These are phyloP conservation scores for Lodderomyces parapsilosis DNA, from an alignment of 1,139 yeast species.

Conservation along the genomic window DNA sequence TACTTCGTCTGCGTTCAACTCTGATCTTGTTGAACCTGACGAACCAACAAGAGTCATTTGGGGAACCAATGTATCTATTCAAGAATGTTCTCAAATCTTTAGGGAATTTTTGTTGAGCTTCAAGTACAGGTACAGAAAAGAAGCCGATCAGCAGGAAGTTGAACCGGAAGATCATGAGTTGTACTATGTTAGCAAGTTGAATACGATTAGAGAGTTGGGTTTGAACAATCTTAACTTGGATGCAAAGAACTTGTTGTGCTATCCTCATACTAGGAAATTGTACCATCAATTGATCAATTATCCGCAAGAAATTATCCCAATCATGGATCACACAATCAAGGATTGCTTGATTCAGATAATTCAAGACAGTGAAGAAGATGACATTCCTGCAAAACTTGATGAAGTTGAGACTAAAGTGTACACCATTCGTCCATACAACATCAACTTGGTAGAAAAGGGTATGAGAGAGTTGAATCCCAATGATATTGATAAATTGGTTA, in stretches of 20 bases:
- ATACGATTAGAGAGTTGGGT: constrained; percentile 75
- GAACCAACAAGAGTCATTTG: constrained; percentile 90
- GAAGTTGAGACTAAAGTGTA: constrained; percentile 80
- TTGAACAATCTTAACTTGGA: constrained; percentile 83
- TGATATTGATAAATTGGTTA: constrained; percentile 90
- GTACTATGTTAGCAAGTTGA: constrained; percentile 71
- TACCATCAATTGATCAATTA: constrained; percentile 85
- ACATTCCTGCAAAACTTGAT: constrained; percentile 38
- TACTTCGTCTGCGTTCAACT: constrained; percentile 29
- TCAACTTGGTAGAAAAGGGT: constrained; percentile 64
- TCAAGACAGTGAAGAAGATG: constrained; percentile 49
- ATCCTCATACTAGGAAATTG: constrained; percentile 71
- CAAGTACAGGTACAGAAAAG: constrained; percentile 72
- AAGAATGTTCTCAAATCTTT: constrained; percentile 77
- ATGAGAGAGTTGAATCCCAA: constrained; percentile 95
- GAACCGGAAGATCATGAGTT: constrained; percentile 67
- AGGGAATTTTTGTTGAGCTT: constrained; percentile 82
- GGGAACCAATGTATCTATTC: constrained; percentile 97
- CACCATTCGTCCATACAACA: constrained; percentile 85
- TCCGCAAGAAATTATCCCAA: constrained; percentile 96
- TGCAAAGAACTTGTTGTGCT: constrained; percentile 74
- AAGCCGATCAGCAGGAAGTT: constrained; percentile 36
- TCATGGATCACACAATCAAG: constrained; percentile 94
- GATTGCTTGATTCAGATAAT: constrained; percentile 84
- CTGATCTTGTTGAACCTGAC: constrained; percentile 34